Base-by-base conservation (phyloP, 768 basidiomycete genomes). In the Pleurotus pulmonarius region DNA sequence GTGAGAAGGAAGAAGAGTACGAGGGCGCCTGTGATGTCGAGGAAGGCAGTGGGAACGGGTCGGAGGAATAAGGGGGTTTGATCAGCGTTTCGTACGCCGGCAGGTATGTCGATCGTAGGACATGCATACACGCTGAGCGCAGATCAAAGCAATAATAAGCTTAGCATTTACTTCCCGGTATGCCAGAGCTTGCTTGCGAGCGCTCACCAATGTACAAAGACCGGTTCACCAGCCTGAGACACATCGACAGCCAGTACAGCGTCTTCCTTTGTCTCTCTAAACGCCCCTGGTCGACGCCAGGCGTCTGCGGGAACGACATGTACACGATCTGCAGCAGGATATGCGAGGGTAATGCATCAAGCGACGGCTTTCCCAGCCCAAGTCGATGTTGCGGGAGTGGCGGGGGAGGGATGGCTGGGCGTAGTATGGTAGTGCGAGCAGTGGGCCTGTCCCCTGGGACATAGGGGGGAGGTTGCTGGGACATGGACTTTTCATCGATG, bases 81-180 rank as follows among this genome's bases (percentile, higher is more conserved):
- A 94, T 75, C 46, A 87, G 77, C 13, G 76, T 71, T 20, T 72
- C 70, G 65, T 93, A 94, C 0, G 81, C 72, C 5, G 83, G 80
- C 43, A 93, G 73, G 67, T 91, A 92, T 0, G 83, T 83, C 0
- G 86, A 87, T 38, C 92, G 82, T 3, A 94, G 77, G 58, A 92
- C 80, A 61, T 92, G 85, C 90, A 91, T 92, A 69, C 81, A 89
- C 11, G 89, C 87, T 86, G 44, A 15, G 29, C 46, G 47, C 26
- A 5, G 29, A 49, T 52, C 59, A 59, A 25, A 40, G 29, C 29
- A 34, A 11, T 9, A 3, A 38, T 24, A 2, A 41, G 44, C 37
- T 57, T 45, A n/a, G 13, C 26, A 12, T 22, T 37, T 54, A 39
- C 43, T 45, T 43, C 51, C 37, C 26, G 45, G 25, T 41, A 38